Evolutionary conservation across 2,329 filamentous ascomycete species (phyloP).

Genomic region (Xylaria digitata): DNA sequence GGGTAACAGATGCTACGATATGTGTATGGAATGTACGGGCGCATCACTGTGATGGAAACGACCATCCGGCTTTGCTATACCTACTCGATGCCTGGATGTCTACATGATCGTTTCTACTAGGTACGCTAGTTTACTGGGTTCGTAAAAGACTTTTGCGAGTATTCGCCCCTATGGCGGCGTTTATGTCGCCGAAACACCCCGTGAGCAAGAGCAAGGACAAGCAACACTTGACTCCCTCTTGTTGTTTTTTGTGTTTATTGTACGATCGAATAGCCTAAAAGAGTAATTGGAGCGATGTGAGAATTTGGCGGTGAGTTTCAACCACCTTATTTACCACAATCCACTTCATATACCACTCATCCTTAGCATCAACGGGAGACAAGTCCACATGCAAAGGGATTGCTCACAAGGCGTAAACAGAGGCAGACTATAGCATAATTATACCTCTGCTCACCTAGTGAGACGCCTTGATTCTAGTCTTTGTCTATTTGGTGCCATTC

Average conservation of each 20-base stretch:
- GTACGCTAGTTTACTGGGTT: background rate
- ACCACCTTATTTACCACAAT: slow-evolving; percentile 17
- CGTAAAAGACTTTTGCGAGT: slow-evolving; percentile 25
- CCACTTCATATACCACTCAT: background rate
- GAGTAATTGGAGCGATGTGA: slow-evolving; percentile 27
- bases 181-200: slow-evolving; percentile 20
- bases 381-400: slow-evolving; percentile 2
- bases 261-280: slow-evolving; percentile 23
- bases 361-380: background rate
- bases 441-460: background rate
- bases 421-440: slow-evolving; percentile 15
- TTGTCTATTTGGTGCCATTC: background rate
- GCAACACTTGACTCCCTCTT: slow-evolving; percentile 6
- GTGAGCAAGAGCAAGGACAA: background rate
- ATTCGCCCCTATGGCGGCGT: slow-evolving; percentile 33
- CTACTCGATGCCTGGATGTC: slow-evolving; percentile 4
- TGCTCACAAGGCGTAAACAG: slow-evolving; percentile 17
- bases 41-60: slow-evolving; percentile 7
- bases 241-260: too few species aligned
- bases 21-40: slow-evolving; percentile 5
- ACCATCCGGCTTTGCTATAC: slow-evolving; percentile 1
- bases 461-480: background rate
- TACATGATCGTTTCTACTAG: slow-evolving; percentile 12
- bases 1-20: slow-evolving; percentile 35
- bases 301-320: slow-evolving; percentile 47